phyloP scores from a whole-genome alignment of 257 asterid genomes.

The Penstemon davidsonii region DNA sequence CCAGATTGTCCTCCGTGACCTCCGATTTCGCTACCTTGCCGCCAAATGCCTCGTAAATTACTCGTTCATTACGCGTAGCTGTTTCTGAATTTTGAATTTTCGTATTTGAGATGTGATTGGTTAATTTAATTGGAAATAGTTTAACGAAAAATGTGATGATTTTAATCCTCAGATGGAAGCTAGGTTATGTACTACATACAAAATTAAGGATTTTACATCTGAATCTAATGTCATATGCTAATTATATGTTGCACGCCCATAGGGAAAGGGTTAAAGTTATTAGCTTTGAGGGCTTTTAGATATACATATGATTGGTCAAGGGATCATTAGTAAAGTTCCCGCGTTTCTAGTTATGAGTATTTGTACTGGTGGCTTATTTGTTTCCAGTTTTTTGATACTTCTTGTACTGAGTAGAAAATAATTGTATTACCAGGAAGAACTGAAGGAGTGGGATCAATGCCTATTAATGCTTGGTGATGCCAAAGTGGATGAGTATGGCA shows the following conservation, averaged over 20 bases:
- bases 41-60: slow-evolving; percentile 88
- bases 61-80: neutral
- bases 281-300: no score
- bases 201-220: no score
- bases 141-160: neutral
- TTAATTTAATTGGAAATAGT: neutral
- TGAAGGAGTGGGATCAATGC: slow-evolving; percentile 98
- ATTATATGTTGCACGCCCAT: no score
- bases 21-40: slow-evolving; percentile 95
- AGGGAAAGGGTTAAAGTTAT: no score
- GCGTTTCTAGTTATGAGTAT: no score
- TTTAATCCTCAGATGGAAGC: slow-evolving; percentile 2
- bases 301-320: neutral
- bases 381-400: no score
- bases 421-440: slow-evolving; percentile 35
- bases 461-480: slow-evolving; percentile 94
- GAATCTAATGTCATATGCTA: no score
- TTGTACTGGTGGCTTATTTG: no score
- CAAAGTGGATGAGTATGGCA: slow-evolving; percentile 90
- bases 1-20: slow-evolving; percentile 94
- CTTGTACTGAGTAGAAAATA: neutral
- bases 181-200: no score
- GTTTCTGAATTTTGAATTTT: slow-evolving; percentile 6
- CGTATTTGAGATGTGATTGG: slow-evolving; percentile 8
- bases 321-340: neutral